Percentiles rank a stretch among this genome's conserved stretches.
phyloP scores from a whole-genome alignment of 1,284 basidiomycete genomes.

The Ustanciosporium gigantosporum region DNA sequence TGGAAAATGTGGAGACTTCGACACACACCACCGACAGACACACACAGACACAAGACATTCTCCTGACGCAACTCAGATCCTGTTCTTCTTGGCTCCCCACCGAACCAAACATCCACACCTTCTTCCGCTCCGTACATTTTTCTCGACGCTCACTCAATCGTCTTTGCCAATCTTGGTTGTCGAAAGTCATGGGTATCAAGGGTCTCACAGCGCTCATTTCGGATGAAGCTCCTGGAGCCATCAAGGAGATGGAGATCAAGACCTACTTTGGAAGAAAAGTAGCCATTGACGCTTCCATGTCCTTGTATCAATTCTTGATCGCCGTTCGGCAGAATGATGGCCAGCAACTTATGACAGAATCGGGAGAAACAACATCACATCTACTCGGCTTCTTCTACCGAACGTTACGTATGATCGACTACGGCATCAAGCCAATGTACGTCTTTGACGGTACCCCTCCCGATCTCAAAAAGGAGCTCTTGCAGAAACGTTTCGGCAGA shows the following conservation, averaged over 20 bases:
- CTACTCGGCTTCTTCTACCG: conserved; percentile 98
- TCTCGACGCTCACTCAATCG: too few species aligned
- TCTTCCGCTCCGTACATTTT: too few species aligned
- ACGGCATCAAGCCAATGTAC: conserved; percentile 96
- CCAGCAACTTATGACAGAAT: conserved; percentile 93
- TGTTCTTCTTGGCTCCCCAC: too few species aligned
- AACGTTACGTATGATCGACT: conserved; percentile 83
- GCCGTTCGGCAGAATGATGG: conserved; percentile 95
- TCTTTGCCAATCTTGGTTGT: too few species aligned
- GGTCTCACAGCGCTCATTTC: conserved; percentile 83
- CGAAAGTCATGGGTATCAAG: conserved; percentile 51
- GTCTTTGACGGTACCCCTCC: conserved; percentile 99
- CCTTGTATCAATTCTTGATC: conserved; percentile 83
- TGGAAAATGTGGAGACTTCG: too few species aligned
- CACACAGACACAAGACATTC: too few species aligned
- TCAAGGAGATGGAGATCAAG: conserved; percentile 92
- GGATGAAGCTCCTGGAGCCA: conserved; percentile 83
- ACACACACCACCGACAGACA: too few species aligned
- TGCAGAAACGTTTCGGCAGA: conserved; percentile 87
- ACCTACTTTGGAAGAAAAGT: conserved; percentile 85
- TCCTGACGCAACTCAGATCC: too few species aligned
- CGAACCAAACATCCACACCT: too few species aligned
- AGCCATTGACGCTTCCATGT: conserved; percentile 81
- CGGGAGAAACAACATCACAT: conserved; percentile 87
- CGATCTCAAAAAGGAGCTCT: conserved; percentile 93